These are phyloP conservation scores for Leccinum subgranulosum DNA, from an alignment of 768 basidiomycete genomes.

Conservation along the genomic window DNA sequence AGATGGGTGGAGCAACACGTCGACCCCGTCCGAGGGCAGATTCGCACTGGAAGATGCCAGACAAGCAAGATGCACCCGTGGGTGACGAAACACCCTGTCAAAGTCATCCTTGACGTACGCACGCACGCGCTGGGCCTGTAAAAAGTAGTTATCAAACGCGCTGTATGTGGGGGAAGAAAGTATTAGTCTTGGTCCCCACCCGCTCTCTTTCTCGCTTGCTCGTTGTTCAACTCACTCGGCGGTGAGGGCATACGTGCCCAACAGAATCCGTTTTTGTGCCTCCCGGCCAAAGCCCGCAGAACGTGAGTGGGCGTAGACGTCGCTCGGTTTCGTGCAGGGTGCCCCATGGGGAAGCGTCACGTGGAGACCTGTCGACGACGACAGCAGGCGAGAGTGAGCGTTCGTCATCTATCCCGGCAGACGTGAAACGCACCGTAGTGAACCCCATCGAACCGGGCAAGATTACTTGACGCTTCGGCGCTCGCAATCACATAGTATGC, in stretches of 20 bases:
- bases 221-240: conserved; percentile 69
- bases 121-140: conserved; percentile 86
- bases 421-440: conserved; percentile 60
- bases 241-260: conserved; percentile 89
- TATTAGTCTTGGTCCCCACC: background rate
- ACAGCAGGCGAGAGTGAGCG: background rate
- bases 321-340: conserved; percentile 47
- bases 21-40: conserved; percentile 48
- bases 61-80: conserved; percentile 44
- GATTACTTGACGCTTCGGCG: conserved; percentile 90
- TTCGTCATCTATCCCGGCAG: background rate
- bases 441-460: conserved; percentile 87
- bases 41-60: background rate
- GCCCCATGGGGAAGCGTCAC: conserved; percentile 39
- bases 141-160: conserved; percentile 96
- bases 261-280: conserved; percentile 80
- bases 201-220: conserved; percentile 21
- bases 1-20: conserved; percentile 84
- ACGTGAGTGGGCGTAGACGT: conserved; percentile 64
- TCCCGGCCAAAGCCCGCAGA: conserved; percentile 76
- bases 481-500: conserved; percentile 96
- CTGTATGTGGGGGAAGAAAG: conserved; percentile 39
- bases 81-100: conserved; percentile 57
- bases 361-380: conserved; percentile 43
- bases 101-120: conserved; percentile 72